phyloP scores from a whole-genome alignment of 1,284 basidiomycete species.

The Sanghuangporus baumii region DNA sequence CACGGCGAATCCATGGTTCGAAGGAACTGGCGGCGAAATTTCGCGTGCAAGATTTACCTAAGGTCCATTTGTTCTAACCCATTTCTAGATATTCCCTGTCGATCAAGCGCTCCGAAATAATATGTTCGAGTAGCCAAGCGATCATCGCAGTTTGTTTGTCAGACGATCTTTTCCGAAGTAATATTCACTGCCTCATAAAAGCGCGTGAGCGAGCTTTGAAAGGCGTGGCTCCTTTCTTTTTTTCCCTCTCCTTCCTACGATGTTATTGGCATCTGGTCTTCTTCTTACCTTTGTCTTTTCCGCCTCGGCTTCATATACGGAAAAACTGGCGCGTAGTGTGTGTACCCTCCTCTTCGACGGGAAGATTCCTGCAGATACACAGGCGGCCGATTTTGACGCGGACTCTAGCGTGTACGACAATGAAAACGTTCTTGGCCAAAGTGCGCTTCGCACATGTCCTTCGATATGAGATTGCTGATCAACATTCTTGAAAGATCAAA shows the following conservation, averaged over 20 bases:
- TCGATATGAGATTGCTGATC: not conserved
- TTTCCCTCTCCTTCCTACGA: not conserved
- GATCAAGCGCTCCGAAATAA: too few relatives aligned
- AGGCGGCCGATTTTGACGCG: not conserved
- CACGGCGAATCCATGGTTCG: too few relatives aligned
- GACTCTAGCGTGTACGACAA: constrained; percentile 3
- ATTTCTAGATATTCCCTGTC: too few relatives aligned
- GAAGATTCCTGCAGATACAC: not conserved
- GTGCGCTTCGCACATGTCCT: not conserved
- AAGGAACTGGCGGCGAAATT: too few relatives aligned
- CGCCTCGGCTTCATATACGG: not conserved
- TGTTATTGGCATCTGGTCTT: not conserved
- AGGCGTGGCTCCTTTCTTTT: not conserved
- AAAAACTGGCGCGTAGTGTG: not conserved
- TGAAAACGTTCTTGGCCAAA: not conserved
- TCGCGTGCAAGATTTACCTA: too few relatives aligned
- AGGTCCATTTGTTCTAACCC: too few relatives aligned
- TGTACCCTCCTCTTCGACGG: constrained; percentile 5
- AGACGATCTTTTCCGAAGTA: too few relatives aligned
- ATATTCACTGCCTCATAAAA: not conserved
- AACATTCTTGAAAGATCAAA: not conserved
- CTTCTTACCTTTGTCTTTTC: not conserved
- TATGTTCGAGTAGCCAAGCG: too few relatives aligned
- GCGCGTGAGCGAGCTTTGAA: not conserved
- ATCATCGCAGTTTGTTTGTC: too few relatives aligned